phyloP scores from a whole-genome alignment of 2,329 filamentous ascomycete species.

The Cladosporium sp. region DNA sequence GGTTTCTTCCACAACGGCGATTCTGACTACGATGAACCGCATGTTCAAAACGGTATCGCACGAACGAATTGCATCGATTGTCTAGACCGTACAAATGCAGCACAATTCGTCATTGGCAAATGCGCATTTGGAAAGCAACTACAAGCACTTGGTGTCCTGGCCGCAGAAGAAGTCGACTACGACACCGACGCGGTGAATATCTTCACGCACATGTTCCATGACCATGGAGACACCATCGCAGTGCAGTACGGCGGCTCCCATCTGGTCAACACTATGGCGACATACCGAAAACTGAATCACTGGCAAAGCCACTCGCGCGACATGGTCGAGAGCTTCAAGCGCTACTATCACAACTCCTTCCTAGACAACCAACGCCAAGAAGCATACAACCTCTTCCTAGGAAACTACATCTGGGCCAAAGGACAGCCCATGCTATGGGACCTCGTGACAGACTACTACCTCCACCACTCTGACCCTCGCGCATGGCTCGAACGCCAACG shows the following conservation, averaged over 20 bases:
- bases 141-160: slow-evolving; percentile 81
- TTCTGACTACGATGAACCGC: slow-evolving; percentile 55
- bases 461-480: slow-evolving; percentile 82
- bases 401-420: slow-evolving; percentile 84
- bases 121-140: slow-evolving; percentile 86
- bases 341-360: slow-evolving; percentile 98
- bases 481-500: slow-evolving; percentile 59
- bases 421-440: slow-evolving; percentile 97
- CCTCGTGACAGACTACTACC: slow-evolving; percentile 86
- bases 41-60: slow-evolving; percentile 83
- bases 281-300: slow-evolving; percentile 97
- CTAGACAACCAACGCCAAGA: slow-evolving; percentile 96
- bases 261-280: slow-evolving; percentile 98
- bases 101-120: slow-evolving; percentile 96
- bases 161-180: slow-evolving; percentile 73
- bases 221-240: slow-evolving; percentile 95
- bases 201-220: slow-evolving; percentile 95
- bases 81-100: slow-evolving; percentile 91
- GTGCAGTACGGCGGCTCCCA: slow-evolving; percentile 97
- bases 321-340: slow-evolving; percentile 98
- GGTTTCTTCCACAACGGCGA: slow-evolving; percentile 95
- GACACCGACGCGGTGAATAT: slow-evolving; percentile 94
- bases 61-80: slow-evolving; percentile 98
- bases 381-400: slow-evolving; percentile 93
- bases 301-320: slow-evolving; percentile 97